A percentile compares a stretch with the other conserved stretches of the same genome.
phyloP scores from a whole-genome alignment of 2,329 filamentous ascomycete genomes.

The Exophiala viscosa region DNA sequence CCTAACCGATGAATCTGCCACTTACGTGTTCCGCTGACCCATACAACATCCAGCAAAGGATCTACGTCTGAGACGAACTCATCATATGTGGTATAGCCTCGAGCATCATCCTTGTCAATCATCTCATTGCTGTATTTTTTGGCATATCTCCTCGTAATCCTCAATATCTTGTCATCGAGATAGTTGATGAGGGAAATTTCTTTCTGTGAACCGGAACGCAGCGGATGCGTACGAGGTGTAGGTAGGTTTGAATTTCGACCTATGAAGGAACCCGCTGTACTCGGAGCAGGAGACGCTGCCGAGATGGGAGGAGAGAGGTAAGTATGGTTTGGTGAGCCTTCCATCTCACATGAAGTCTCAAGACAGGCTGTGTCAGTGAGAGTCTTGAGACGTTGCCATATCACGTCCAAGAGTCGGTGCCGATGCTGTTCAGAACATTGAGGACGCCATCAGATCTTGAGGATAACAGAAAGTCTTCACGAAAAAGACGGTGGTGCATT shows the following conservation, averaged over 20 bases:
- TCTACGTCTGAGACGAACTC: constrained; percentile 74
- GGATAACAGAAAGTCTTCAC: no score
- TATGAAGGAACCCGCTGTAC: neutral
- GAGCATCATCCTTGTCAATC: constrained; percentile 35
- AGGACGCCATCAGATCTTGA: no score
- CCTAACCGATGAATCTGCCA: constrained; percentile 20
- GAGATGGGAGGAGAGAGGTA: constrained; percentile 21
- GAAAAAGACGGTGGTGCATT: no score
- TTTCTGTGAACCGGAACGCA: constrained; percentile 55
- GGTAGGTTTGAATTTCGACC: constrained; percentile 42
- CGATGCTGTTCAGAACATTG: no score
- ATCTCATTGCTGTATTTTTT: constrained; percentile 44
- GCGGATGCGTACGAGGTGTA: constrained; percentile 49
- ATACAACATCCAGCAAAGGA: constrained; percentile 71
- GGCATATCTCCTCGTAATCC: constrained; percentile 51
- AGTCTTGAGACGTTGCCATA: no score
- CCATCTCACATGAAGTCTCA: constrained; percentile 1
- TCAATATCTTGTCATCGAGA: constrained; percentile 51
- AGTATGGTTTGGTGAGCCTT: constrained; percentile 1
- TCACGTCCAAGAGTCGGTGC: no score
- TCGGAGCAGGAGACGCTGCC: constrained; percentile 18
- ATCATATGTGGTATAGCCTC: constrained; percentile 59
- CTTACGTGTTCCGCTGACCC: constrained; percentile 83
- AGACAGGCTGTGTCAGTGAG: no score
- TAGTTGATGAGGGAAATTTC: constrained; percentile 57